phyloP scores from a whole-genome alignment of 495 filamentous ascomycete genomes.

The Beverwykella pulmonaria region DNA sequence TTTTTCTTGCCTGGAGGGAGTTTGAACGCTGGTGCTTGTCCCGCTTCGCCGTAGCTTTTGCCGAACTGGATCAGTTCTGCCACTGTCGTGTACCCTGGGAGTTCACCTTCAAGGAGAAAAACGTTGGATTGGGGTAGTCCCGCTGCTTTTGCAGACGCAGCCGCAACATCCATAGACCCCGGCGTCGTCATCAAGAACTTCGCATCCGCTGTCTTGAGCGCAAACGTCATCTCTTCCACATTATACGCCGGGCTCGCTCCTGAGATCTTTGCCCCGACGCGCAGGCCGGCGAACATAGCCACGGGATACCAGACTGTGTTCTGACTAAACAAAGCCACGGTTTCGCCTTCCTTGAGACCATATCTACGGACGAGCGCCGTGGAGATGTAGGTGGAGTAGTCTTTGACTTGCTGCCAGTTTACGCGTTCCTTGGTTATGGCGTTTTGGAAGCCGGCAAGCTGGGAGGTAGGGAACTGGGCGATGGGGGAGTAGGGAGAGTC shows the following conservation, averaged over 20 bases:
- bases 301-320: conserved; percentile 67
- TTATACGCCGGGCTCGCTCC: conserved; percentile 64
- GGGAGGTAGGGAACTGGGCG: conserved; percentile 38
- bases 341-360: conserved; percentile 53
- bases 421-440: conserved; percentile 59
- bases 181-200: conserved; percentile 61
- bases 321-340: conserved; percentile 58
- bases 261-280: conserved; percentile 55
- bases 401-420: conserved; percentile 55
- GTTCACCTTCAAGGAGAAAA: conserved; percentile 58
- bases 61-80: conserved; percentile 55
- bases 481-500: conserved; percentile 56
- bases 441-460: conserved; percentile 57
- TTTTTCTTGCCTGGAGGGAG: conserved; percentile 57
- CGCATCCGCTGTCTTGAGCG: conserved; percentile 56
- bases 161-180: conserved; percentile 54
- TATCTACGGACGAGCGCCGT: conserved; percentile 59
- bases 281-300: conserved; percentile 58
- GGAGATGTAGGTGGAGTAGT: conserved; percentile 56
- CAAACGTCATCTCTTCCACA: conserved; percentile 65
- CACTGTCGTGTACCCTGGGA: conserved; percentile 54
- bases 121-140: conserved; percentile 56
- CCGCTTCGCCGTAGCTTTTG: conserved; percentile 40
- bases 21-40: conserved; percentile 50
- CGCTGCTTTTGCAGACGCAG: conserved; percentile 54